Base-by-base conservation (phyloP, 768 basidiomycete genomes). In the Atractiella rhizophila region DNA sequence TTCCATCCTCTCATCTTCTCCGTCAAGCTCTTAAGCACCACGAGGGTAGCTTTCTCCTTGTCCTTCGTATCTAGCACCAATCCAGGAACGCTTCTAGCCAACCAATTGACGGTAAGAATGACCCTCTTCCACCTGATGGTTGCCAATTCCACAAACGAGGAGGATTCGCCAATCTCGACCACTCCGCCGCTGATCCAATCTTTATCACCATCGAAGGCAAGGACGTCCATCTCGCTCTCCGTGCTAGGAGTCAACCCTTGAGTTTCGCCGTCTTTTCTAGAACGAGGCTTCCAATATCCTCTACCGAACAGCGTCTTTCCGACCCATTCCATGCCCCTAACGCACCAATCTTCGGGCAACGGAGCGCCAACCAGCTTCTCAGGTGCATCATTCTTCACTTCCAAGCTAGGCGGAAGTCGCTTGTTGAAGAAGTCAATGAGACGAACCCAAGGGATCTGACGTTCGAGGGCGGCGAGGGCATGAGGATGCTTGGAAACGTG, bases 301-400 rank as follows among this genome's bases (percentile, higher is more conserved):
- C 80, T 71, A 57, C 88, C 83, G 55, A 76, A 96, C 13, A 94
- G 73, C 11, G 26, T 25, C 44, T 81, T 66, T 5, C 80, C 76
- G 4, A 81, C 75, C 91, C 91, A 98, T 51, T 85, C 85, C 74
- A 86, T 81, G 1, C 91, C 91, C 25, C 91, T 68, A 49, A 94
- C 56, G 52, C 77, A 79, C 83, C 86, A 94, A 53, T 96, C 91
- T 58, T 98, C 91, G 0, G 78, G 68, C 2, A 96, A 62, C 0
- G 80, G 73, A 46, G 70, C 74, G 12, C 70, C 70, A 33, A 79
- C 63, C 63, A 85, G 70, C 19, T 60, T 57, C 19, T 62, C 56
- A 64, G 73, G 47, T 7, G 48, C 31, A 31, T 61, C 59, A 26
- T 50, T 43, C 13, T 37, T 42, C 23, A 55, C 46, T 19, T 53